These are phyloP conservation scores for Emericellopsis cladophorae DNA, from an alignment of 2,329 filamentous ascomycete species.

Conservation along the genomic window DNA sequence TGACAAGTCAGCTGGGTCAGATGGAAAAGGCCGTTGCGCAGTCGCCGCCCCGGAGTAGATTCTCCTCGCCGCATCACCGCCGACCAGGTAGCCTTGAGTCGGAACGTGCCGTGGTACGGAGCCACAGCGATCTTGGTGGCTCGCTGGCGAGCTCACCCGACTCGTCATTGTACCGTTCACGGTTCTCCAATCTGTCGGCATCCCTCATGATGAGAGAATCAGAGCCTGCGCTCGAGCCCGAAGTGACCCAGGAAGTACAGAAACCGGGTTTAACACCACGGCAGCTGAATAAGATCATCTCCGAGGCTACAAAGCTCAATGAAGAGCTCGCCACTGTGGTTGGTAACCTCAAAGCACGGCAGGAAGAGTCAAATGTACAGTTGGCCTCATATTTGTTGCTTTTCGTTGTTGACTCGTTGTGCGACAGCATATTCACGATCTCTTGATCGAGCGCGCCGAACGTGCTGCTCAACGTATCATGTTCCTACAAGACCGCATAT, in stretches of 20 bases:
- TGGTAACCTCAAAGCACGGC: constrained; percentile 36
- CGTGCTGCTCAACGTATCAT: constrained; percentile 44
- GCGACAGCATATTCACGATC: constrained; percentile 43
- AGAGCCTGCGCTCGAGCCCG: constrained; percentile 12
- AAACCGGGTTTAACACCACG: constrained; percentile 17
- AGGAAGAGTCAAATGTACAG: constrained; percentile 46
- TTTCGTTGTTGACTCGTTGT: neutral
- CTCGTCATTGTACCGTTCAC: constrained; percentile 22
- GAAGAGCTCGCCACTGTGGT: constrained; percentile 36
- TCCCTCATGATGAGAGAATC: constrained; percentile 13
- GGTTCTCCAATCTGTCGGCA: constrained; percentile 25
- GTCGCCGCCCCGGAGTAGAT: neutral
- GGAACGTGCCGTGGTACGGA: constrained; percentile 8
- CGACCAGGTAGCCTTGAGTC: constrained; percentile 4
- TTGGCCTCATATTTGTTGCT: neutral
- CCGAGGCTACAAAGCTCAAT: constrained; percentile 28
- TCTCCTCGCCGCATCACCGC: neutral
- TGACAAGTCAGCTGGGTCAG: constrained; percentile 23
- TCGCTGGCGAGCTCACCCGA: constrained; percentile 20
- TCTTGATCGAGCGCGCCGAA: constrained; percentile 46
- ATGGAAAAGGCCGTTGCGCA: constrained; percentile 16
- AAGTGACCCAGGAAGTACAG: constrained; percentile 12
- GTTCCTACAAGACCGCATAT: constrained; percentile 44
- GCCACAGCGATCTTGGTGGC: constrained; percentile 4
- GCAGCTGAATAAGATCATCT: constrained; percentile 23